These are phyloP conservation scores for Salvia sclarea DNA, from an alignment of 305 asterid species.

Conservation along the genomic window DNA sequence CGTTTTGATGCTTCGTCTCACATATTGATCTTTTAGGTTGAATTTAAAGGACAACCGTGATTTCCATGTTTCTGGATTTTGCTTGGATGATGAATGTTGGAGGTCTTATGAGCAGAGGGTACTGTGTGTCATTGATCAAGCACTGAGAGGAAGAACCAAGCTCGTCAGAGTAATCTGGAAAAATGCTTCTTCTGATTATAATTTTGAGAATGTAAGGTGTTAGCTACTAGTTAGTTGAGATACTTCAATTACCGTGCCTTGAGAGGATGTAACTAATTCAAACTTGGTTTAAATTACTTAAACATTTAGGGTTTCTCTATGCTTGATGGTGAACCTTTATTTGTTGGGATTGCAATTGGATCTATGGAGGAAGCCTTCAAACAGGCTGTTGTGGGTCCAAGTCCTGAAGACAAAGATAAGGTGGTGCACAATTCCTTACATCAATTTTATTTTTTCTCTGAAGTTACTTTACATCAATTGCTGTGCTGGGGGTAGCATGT, in stretches of 20 bases:
- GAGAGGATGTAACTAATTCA: constrained; percentile 26
- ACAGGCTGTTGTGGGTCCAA: constrained; percentile 81
- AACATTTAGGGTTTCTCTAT: constrained; percentile 65
- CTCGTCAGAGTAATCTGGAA: constrained; percentile 83
- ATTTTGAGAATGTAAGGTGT: constrained; percentile 69
- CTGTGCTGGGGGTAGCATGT: constrained; percentile 12
- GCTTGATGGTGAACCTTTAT: constrained; percentile 66
- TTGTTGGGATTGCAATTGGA: constrained; percentile 69
- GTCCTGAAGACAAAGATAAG: constrained; percentile 93
- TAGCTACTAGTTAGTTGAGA: constrained; percentile 17
- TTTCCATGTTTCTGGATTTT: constrained; percentile 64
- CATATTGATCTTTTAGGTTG: constrained; percentile 57
- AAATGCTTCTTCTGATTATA: constrained; percentile 54
- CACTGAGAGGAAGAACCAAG: constrained; percentile 79
- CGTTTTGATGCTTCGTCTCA: constrained; percentile 26
- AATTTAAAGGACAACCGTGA: constrained; percentile 66
- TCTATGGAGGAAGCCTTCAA: constrained; percentile 79
- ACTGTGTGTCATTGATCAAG: constrained; percentile 59
- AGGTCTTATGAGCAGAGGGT: constrained; percentile 88
- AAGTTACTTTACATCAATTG: neutral
- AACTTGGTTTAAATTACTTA: constrained; percentile 29
- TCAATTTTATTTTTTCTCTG: neutral
- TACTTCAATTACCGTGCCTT: constrained; percentile 16
- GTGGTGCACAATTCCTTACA: constrained; percentile 41
- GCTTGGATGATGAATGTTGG: constrained; percentile 96